Evolutionary conservation across 1,139 yeast species (phyloP), one percentile per base, ranked within the genome.

Genomic region (Yamadazyma blattariae): DNA sequence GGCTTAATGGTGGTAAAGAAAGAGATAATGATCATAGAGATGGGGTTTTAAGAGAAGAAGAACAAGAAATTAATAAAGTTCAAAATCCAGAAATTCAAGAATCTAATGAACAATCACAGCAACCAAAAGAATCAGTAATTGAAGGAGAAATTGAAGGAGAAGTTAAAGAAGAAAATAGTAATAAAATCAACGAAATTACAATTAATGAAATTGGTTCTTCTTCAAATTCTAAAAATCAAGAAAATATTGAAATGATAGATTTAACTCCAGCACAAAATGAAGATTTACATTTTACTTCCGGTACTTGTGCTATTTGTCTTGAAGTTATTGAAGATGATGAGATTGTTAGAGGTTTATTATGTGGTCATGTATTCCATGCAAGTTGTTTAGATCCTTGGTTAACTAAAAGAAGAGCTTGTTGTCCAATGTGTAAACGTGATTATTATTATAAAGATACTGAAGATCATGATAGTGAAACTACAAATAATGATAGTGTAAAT

Each of bases 321-420:
- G 95, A 85, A 35, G 53, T 62, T 9, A 71, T 82, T 48, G 83
- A 77, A 42, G 74, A 74, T 36, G 79, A 72, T 9, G 90, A 83
- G 34, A 52, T 59, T 1, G 89, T 86, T 0, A 72, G 95, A 36
- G 87, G 88, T 0, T 66, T 86, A 32, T 64, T 84, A 9, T 87
- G 96, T 60, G 92, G 92, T 3, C 96, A 87, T 57, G 88, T 83
- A 2, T 87, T 81, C 70, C 96, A 87, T 53, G 70, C 82, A 9
- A 80, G 72, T 18, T 87, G 96, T 58, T 67, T 87, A 33, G 94
- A 84, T 48, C 92, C 92, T 1, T 86, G 95, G 95, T 63, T 87
- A 33, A 80, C 79, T 4, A 74, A 75, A 40, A 67, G 92, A 45
- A 71, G 85, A 37, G 92, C 92, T 1, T 82, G 88, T 51, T 87